Base-by-base conservation (phyloP, 2,329 filamentous ascomycete species). In the Colletotrichum cordylinicola region DNA sequence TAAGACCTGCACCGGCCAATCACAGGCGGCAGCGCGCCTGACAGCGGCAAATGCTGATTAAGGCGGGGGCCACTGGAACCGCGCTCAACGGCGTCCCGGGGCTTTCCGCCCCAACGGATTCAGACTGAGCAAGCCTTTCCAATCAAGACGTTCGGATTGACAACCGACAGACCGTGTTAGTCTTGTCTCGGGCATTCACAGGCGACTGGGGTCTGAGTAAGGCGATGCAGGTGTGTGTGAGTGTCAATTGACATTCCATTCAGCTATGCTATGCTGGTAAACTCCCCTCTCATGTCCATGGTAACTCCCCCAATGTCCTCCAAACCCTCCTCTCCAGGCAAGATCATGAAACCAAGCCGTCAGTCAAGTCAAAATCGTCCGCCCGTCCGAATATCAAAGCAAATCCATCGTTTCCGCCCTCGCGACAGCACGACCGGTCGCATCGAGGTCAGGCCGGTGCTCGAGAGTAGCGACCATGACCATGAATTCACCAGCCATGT, bases 71-170 rank as follows among this genome's bases (percentile, higher is more conserved):
- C 52, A 39, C 29, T 52, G 27, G 16, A 69, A 69, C 21, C 29
- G 55, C 48, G 58, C 58, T 60, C 72, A 74, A 61, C 60, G 56
- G 27, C 70, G 21, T 33, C 56, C 73, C 70, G 73, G 73, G 73
- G 62, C 33, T 65, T 73, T 73, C 73, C 70, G 73, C 29, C 73
- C 73, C 73, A 75, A 75, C 73, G 73, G 43, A 73, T 68, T 58
- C 33, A 27, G 9, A 31, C 18, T 27, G 9, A 29, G 31, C 43
- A 21, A 35, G 12, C 13, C 24, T 68, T 75, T 64, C 62, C 69
- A 72, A 75, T 75, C 69, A 72, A 61, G 31, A 62, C 15, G n/a
- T 13, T 33, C 24, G 62, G 55, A 75, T 72, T 72, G 64, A 13
- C 62, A 64, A 75, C 43, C 43, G 43, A 48, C 10, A 21, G 66